Conservation (phyloP, 805 yeast species). For the Kockiozyma suomiensis region DNA sequence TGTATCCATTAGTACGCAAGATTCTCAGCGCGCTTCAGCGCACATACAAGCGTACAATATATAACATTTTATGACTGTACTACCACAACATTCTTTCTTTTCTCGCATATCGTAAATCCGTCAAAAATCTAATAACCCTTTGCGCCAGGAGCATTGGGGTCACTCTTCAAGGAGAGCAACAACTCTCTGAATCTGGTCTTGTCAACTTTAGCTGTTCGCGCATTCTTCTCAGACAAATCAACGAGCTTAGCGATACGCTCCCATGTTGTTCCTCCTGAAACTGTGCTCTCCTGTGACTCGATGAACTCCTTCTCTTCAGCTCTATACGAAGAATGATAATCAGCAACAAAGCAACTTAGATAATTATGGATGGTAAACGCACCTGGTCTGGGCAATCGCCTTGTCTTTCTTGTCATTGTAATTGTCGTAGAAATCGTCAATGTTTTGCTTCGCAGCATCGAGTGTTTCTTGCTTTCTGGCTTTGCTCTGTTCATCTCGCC, state of each 20-base stretch:
- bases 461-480: conserved; percentile 67
- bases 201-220: conserved; percentile 53
- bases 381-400: conserved; percentile 60
- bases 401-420: conserved; percentile 82
- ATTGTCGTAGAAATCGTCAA: conserved; percentile 90
- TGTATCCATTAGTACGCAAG: too few relatives aligned
- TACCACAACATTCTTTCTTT: background rate
- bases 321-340: conserved; percentile 15
- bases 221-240: conserved; percentile 49
- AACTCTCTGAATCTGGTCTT: conserved; percentile 71
- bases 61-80: background rate
- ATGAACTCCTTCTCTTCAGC: conserved; percentile 71
- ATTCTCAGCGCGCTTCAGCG: too few relatives aligned
- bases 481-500: conserved; percentile 73
- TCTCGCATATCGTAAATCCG: background rate
- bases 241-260: conserved; percentile 59
- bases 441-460: conserved; percentile 74
- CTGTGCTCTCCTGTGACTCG: conserved; percentile 66
- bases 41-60: too few relatives aligned
- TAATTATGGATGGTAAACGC: background rate
- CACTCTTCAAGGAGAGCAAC: conserved; percentile 65
- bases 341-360: background rate
- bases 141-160: conserved; percentile 75
- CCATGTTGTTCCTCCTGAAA: conserved; percentile 56
- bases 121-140: conserved; percentile 53